These are phyloP conservation scores for Ambrosia artemisiifolia DNA, from an alignment of 129 eudicot species.

Conservation along the genomic window DNA sequence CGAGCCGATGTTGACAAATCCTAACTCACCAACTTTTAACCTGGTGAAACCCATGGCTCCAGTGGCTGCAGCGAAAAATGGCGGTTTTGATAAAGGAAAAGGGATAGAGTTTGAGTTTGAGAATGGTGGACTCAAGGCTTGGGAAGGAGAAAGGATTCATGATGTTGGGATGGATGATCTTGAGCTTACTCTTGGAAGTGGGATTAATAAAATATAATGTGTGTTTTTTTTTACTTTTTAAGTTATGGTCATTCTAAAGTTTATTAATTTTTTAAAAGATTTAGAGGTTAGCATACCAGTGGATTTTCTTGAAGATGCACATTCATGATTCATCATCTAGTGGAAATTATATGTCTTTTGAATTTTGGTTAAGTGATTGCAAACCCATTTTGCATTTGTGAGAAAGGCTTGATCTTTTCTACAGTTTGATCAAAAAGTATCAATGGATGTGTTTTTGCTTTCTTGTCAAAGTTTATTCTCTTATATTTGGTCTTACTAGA, in stretches of 20 bases:
- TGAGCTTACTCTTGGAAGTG: constrained; percentile 94
- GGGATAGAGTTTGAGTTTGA: constrained; percentile 77
- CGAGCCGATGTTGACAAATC: constrained; percentile 40
- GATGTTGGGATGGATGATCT: constrained; percentile 96
- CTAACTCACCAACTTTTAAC: constrained; percentile 89
- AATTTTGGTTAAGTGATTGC: constrained; percentile 21
- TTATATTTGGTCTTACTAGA: not conserved
- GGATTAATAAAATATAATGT: constrained; percentile 31
- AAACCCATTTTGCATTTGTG: constrained; percentile 26
- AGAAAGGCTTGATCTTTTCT: constrained; percentile 31
- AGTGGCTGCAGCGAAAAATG: constrained; percentile 34
- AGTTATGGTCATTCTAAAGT: constrained; percentile 16
- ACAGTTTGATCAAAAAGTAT: constrained; percentile 23
- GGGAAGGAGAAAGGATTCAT: constrained; percentile 98
- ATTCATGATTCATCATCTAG: constrained; percentile 14
- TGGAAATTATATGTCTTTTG: constrained; percentile 21
- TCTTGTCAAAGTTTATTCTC: constrained; percentile 19
- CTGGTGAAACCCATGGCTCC: constrained; percentile 57
- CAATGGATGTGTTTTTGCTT: constrained; percentile 24
- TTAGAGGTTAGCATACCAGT: constrained; percentile 29
- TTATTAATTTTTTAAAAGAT: not conserved
- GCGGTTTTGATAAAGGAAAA: constrained; percentile 47
- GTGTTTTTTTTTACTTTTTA: constrained; percentile 5
- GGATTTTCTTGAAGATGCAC: constrained; percentile 33
- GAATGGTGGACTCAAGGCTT: constrained; percentile 70